Percentiles rank a stretch among this genome's conserved stretches.
phyloP scores from a whole-genome alignment of 139 green algal species.

The Limnomonas spitsbergensis region DNA sequence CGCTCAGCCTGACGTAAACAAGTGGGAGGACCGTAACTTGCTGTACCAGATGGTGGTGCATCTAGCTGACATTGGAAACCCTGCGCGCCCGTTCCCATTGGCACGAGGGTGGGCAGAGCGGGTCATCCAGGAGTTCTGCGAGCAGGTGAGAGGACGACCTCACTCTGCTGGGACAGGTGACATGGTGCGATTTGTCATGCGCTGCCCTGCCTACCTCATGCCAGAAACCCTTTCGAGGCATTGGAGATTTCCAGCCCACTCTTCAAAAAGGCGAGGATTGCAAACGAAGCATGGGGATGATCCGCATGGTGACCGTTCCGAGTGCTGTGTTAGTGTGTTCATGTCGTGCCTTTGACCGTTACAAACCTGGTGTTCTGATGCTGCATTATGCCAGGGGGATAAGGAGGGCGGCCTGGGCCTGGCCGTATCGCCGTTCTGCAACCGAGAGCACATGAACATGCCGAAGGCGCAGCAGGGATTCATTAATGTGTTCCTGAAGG shows the following conservation, averaged over 20 bases:
- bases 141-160: constrained; percentile 60
- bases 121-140: constrained; percentile 61
- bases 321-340: too few species aligned
- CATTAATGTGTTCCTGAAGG: constrained; percentile 55
- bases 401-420: constrained; percentile 57
- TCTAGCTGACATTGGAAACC: constrained; percentile 63
- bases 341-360: too few species aligned
- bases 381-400: constrained; percentile 57
- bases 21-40: constrained; percentile 52
- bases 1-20: constrained; percentile 26
- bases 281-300: too few species aligned
- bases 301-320: too few species aligned
- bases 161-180: too few species aligned
- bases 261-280: too few species aligned
- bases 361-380: background rate
- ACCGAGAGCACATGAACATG: constrained; percentile 58
- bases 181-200: too few species aligned
- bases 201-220: too few species aligned
- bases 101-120: constrained; percentile 54
- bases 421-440: constrained; percentile 64
- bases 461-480: constrained; percentile 65
- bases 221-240: too few species aligned
- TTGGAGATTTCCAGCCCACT: too few species aligned
- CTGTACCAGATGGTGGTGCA: constrained; percentile 60
- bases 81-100: constrained; percentile 50